phyloP scores from a whole-genome alignment of 1,284 basidiomycete genomes.

The Sutorius eximius region DNA sequence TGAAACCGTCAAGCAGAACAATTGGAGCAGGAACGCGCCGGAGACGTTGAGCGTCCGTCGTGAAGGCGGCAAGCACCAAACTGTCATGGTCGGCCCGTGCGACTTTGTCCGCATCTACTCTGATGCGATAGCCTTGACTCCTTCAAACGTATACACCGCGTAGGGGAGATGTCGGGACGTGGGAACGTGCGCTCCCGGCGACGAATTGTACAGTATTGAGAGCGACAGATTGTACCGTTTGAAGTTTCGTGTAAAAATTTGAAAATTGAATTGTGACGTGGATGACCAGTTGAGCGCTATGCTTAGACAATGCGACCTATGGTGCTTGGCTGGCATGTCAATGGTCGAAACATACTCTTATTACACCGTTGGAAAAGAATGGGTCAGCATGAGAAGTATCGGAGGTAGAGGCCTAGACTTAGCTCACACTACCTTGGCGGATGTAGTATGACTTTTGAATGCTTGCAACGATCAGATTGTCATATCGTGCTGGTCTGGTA shows the following conservation, averaged over 20 bases:
- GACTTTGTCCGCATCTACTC: slow-evolving; percentile 15
- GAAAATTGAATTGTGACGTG: too few relatives aligned
- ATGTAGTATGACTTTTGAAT: too few relatives aligned
- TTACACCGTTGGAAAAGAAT: too few relatives aligned
- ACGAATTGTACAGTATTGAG: not conserved
- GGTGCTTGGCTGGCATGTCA: too few relatives aligned
- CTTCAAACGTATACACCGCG: not conserved
- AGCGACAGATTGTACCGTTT: not conserved
- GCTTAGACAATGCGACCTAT: too few relatives aligned
- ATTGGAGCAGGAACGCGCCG: slow-evolving; percentile 7
- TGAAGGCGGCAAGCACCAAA: slow-evolving; percentile 7
- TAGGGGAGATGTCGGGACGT: not conserved
- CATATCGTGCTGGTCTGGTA: too few relatives aligned
- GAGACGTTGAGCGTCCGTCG: slow-evolving; percentile 12
- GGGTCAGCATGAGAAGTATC: too few relatives aligned
- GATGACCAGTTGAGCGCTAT: too few relatives aligned
- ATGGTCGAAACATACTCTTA: too few relatives aligned
- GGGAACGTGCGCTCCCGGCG: not conserved
- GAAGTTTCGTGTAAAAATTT: not conserved
- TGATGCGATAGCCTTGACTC: slow-evolving; percentile 4
- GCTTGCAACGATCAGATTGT: too few relatives aligned
- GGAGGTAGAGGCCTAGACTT: too few relatives aligned
- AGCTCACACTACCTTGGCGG: too few relatives aligned
- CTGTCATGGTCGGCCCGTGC: slow-evolving; percentile 5
- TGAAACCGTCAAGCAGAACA: slow-evolving; percentile 2